Conservation (phyloP, 1,284 basidiomycete genomes). For the Ceratobasidium sp. region DNA sequence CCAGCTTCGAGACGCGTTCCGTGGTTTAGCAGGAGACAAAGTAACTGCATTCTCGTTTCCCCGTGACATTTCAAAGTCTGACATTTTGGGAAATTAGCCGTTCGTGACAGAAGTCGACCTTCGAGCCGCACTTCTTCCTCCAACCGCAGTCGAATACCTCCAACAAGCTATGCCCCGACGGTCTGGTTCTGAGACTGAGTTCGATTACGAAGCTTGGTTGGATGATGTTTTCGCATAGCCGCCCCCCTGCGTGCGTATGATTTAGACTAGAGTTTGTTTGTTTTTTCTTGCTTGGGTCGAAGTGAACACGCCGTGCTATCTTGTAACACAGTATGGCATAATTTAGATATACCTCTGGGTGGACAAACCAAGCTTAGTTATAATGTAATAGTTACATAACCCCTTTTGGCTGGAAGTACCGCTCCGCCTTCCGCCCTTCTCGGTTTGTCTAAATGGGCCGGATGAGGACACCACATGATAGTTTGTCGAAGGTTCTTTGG, state of each 20-base stretch:
- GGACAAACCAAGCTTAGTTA: no score
- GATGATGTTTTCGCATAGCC: slow-evolving; percentile 66
- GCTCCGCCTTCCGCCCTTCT: neutral
- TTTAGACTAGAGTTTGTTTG: no score
- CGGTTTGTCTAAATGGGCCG: slow-evolving; percentile 16
- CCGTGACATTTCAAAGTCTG: slow-evolving; percentile 1
- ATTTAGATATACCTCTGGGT: neutral
- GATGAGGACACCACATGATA: slow-evolving; percentile 15
- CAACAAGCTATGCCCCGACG: slow-evolving; percentile 71
- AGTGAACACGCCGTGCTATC: neutral
- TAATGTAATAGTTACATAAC: neutral
- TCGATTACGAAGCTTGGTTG: slow-evolving; percentile 78
- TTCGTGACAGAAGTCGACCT: slow-evolving; percentile 95
- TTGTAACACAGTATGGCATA: slow-evolving; percentile 1
- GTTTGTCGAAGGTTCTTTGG: slow-evolving; percentile 20
- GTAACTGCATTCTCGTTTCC: slow-evolving; percentile 52
- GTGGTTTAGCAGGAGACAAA: slow-evolving; percentile 89
- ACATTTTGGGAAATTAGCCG: slow-evolving; percentile 59
- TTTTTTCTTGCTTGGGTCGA: no score
- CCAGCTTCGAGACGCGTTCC: slow-evolving; percentile 91
- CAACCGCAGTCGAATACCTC: slow-evolving; percentile 80
- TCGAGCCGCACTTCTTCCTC: slow-evolving; percentile 81
- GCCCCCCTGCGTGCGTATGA: no score
- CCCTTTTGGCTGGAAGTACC: neutral
- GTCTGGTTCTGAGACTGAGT: slow-evolving; percentile 60